phyloP scores from a whole-genome alignment of 1,139 yeast species.

The Taiozyma sp. region DNA sequence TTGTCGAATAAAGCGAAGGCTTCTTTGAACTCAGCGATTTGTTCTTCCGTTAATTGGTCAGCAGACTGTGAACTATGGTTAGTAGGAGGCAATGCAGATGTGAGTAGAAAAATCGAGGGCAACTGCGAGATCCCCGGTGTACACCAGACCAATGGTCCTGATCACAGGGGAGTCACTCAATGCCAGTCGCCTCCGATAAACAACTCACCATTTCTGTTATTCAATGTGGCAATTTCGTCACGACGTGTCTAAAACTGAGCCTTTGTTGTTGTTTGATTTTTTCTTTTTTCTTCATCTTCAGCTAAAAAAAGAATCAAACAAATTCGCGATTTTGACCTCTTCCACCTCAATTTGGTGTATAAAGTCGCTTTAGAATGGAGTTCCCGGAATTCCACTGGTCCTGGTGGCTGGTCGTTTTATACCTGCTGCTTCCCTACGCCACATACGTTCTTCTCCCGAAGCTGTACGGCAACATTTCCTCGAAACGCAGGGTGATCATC shows the following conservation, averaged over 20 bases:
- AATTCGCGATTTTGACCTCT: not conserved
- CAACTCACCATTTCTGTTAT: not conserved
- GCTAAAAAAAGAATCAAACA: not conserved
- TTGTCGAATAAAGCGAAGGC: slow-evolving; percentile 93
- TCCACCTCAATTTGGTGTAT: not conserved
- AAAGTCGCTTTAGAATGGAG: not conserved
- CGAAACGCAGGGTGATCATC: slow-evolving; percentile 56
- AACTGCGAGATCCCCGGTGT: not conserved
- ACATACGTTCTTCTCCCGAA: slow-evolving; percentile 31
- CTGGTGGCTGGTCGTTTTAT: slow-evolving; percentile 28
- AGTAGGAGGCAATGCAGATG: slow-evolving; percentile 2
- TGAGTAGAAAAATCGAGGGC: not conserved
- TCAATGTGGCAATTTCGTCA: not conserved
- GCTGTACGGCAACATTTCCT: slow-evolving; percentile 28
- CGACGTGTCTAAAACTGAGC: not conserved
- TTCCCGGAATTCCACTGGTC: slow-evolving; percentile 20
- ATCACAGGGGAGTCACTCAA: not conserved
- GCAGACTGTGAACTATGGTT: slow-evolving; percentile 27
- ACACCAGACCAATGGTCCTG: not conserved
- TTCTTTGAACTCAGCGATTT: slow-evolving; percentile 94
- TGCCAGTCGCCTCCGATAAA: not conserved
- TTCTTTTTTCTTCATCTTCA: not conserved
- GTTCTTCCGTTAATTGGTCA: slow-evolving; percentile 90
- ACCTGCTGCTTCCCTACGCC: slow-evolving; percentile 32
- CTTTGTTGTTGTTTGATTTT: not conserved